phyloP scores from a whole-genome alignment of 1,284 basidiomycete species.

The Pyrrhoderma noxium region DNA sequence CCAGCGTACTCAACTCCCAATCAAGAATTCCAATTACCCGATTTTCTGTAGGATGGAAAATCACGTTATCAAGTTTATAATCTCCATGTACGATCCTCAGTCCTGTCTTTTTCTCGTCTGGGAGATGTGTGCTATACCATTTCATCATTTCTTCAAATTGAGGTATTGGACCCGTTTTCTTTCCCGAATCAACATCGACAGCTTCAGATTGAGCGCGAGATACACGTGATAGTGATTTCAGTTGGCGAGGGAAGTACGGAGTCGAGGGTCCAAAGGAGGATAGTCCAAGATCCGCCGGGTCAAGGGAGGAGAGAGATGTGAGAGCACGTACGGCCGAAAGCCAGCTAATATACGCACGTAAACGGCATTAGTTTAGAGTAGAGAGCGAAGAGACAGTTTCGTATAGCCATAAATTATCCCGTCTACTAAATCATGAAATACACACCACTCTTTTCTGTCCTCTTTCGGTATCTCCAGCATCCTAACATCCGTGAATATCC shows the following conservation, averaged over 20 bases:
- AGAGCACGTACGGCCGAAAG: constrained; percentile 69
- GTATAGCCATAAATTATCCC: neutral
- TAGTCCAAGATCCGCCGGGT: constrained; percentile 67
- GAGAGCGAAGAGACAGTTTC: neutral
- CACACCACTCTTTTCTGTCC: constrained; percentile 68
- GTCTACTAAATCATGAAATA: too few species aligned
- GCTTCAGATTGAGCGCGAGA: constrained; percentile 65
- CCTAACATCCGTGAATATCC: constrained; percentile 83
- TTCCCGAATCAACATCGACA: constrained; percentile 55
- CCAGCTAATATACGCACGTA: too few species aligned
- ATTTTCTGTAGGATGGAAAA: constrained; percentile 91
- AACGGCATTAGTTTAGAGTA: neutral
- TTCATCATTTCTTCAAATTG: constrained; percentile 62
- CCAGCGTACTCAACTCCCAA: constrained; percentile 94
- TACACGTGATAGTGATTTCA: constrained; percentile 74
- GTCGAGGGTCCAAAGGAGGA: constrained; percentile 69
- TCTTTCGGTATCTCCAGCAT: constrained; percentile 63
- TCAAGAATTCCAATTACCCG: constrained; percentile 91
- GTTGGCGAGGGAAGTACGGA: constrained; percentile 88
- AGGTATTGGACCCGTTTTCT: constrained; percentile 62
- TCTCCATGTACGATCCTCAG: constrained; percentile 89
- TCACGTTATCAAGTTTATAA: constrained; percentile 93
- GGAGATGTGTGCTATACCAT: constrained; percentile 74
- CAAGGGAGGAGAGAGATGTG: constrained; percentile 66
- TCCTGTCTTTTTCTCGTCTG: constrained; percentile 57